These are phyloP conservation scores for Beauveria medogensis DNA, from an alignment of 2,329 filamentous ascomycete genomes.

Conservation along the genomic window DNA sequence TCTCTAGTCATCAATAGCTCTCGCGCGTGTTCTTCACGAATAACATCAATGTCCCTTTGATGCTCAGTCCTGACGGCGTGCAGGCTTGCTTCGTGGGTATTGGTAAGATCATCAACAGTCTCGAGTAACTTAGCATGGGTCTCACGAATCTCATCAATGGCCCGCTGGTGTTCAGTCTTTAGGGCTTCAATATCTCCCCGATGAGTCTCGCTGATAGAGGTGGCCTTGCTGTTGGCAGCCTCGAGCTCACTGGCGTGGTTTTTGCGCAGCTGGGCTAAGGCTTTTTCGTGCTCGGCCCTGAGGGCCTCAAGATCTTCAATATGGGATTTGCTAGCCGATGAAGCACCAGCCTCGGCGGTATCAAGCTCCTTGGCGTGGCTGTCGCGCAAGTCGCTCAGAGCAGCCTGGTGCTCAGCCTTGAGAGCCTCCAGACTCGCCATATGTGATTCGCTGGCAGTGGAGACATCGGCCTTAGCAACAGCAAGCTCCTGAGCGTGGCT, in stretches of 20 bases:
- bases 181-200: constrained; percentile 24
- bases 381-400: constrained; percentile 36
- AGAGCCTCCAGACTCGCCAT: constrained; percentile 24
- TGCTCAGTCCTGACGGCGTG: constrained; percentile 48
- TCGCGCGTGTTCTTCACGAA: constrained; percentile 31
- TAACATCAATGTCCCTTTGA: constrained; percentile 38
- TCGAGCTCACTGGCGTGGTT: constrained; percentile 33
- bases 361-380: constrained; percentile 53
- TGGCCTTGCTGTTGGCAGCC: constrained; percentile 28
- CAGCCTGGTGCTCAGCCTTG: constrained; percentile 29
- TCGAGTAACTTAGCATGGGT: constrained; percentile 20
- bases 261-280: constrained; percentile 35
- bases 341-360: constrained; percentile 43
- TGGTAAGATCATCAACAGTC: constrained; percentile 16
- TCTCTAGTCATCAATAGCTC: constrained; percentile 38
- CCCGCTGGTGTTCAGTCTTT: constrained; percentile 38
- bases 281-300: constrained; percentile 46
- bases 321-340: constrained; percentile 39
- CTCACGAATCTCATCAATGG: constrained; percentile 37
- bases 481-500: constrained; percentile 53
- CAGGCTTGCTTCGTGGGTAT: constrained; percentile 14
- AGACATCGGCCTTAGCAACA: constrained; percentile 37
- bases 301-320: constrained; percentile 45
- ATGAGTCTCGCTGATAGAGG: constrained; percentile 21
- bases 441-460: constrained; percentile 22